phyloP scores from a whole-genome alignment of 352 stramenopile genomes.

The Phytophthora chlamydospora region DNA sequence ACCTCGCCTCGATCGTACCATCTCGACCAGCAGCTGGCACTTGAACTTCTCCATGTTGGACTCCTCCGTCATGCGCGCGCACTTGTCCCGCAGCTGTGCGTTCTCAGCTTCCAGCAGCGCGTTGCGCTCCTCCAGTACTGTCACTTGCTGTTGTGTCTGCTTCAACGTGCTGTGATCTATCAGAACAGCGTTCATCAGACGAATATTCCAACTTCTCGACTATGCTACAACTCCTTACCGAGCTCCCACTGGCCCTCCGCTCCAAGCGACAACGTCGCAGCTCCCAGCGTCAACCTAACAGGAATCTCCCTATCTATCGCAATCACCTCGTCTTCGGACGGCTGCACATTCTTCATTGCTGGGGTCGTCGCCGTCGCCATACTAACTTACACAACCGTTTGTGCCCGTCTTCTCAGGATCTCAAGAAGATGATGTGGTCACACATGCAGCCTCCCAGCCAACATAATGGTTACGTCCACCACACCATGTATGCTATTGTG shows the following conservation, averaged over 20 bases:
- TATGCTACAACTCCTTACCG: slow-evolving; percentile 36
- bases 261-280: slow-evolving; percentile 51
- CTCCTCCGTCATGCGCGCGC: slow-evolving; percentile 68
- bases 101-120: slow-evolving; percentile 67
- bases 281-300: slow-evolving; percentile 63
- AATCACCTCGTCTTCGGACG: slow-evolving; percentile 23
- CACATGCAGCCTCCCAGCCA: no score
- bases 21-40: slow-evolving; percentile 86
- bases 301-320: slow-evolving; percentile 59
- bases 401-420: no score
- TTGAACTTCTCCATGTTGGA: slow-evolving; percentile 92
- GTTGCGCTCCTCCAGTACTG: slow-evolving; percentile 51
- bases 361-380: slow-evolving; percentile 1
- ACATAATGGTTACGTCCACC: no score
- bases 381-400: background rate
- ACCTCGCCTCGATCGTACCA: slow-evolving; percentile 47
- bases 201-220: slow-evolving; percentile 2
- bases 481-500: slow-evolving; percentile 2
- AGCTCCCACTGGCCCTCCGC: slow-evolving; percentile 65
- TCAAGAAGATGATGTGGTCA: no score
- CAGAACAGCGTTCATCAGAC: slow-evolving; percentile 13
- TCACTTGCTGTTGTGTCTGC: slow-evolving; percentile 40
- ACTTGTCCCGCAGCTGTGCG: slow-evolving; percentile 59
- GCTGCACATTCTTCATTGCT: slow-evolving; percentile 2
- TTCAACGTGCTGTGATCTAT: slow-evolving; percentile 68